Conservation (phyloP, 2,329 filamentous ascomycete genomes). For the Triangularia setosa region DNA sequence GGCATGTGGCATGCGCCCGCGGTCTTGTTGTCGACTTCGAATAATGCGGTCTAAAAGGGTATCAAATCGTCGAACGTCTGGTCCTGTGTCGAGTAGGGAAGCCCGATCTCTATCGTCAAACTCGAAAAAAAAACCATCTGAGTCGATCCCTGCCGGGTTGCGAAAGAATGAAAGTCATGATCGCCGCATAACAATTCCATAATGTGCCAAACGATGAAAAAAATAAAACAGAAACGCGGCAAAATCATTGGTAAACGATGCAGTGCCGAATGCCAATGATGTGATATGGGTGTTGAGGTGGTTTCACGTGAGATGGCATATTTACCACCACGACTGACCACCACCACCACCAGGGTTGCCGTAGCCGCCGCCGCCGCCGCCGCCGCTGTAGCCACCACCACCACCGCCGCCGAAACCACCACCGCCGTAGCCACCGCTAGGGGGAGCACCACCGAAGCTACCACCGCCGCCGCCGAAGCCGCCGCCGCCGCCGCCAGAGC, state of each 20-base stretch:
- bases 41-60: constrained; percentile 36
- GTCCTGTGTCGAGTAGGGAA: constrained; percentile 31
- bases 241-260: constrained; percentile 7
- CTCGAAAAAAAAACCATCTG: constrained; percentile 33
- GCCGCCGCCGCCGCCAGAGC: constrained; percentile 39
- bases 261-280: constrained; percentile 21
- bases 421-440: constrained; percentile 36
- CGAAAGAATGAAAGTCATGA: constrained; percentile 35
- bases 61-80: constrained; percentile 35
- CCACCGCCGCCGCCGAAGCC: constrained; percentile 40
- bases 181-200: constrained; percentile 33
- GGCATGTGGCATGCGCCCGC: constrained; percentile 28
- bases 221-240: constrained; percentile 15
- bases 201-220: constrained; percentile 24
- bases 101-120: constrained; percentile 37
- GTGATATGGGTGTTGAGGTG: constrained; percentile 1
- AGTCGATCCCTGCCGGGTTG: constrained; percentile 35
- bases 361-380: constrained; percentile 49
- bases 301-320: constrained; percentile 8
- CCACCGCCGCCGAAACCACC: constrained; percentile 39
- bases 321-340: constrained; percentile 66
- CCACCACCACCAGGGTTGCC: constrained; percentile 64
- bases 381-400: constrained; percentile 44
- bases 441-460: constrained; percentile 42
- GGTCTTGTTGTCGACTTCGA: constrained; percentile 26